Conservation (phyloP, 164 flowering plant genomes). For the Euptelea pleiosperma region DNA sequence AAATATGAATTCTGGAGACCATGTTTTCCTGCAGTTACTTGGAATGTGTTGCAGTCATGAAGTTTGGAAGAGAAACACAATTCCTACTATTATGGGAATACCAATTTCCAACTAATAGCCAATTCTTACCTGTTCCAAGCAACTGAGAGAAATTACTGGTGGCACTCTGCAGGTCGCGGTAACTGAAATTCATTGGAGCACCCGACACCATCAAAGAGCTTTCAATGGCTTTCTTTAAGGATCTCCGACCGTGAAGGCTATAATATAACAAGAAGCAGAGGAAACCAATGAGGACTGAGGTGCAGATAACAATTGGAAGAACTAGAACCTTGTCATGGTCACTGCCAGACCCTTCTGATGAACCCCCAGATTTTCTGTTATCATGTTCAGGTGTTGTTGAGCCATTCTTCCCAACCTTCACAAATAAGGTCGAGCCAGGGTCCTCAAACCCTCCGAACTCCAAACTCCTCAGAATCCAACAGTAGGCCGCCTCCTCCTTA, state of each 20-base stretch:
- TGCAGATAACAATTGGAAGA: conserved; percentile 60
- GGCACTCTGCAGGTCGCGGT: conserved; percentile 58
- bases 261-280: conserved; percentile 52
- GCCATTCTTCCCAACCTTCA: conserved; percentile 49
- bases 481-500: conserved; percentile 69
- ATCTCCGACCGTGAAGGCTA: conserved; percentile 39
- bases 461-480: conserved; percentile 77
- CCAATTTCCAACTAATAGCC: background rate
- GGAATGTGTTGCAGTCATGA: background rate
- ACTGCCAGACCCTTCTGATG: conserved; percentile 19
- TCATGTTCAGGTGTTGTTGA: conserved; percentile 15
- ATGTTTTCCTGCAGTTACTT: too few relatives aligned
- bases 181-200: conserved; percentile 65
- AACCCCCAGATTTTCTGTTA: conserved; percentile 15
- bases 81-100: background rate
- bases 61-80: background rate
- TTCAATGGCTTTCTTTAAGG: conserved; percentile 40
- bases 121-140: conserved; percentile 66
- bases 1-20: too few relatives aligned
- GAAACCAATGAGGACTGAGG: conserved; percentile 47
- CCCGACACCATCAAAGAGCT: conserved; percentile 52
- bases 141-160: conserved; percentile 26
- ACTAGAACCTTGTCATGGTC: conserved; percentile 44
- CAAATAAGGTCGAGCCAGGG: conserved; percentile 66
- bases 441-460: conserved; percentile 85